A percentile compares a stretch with the other conserved stretches of the same genome.
phyloP scores from a whole-genome alignment of 257 asterid genomes.

The Solanum sitiens region DNA sequence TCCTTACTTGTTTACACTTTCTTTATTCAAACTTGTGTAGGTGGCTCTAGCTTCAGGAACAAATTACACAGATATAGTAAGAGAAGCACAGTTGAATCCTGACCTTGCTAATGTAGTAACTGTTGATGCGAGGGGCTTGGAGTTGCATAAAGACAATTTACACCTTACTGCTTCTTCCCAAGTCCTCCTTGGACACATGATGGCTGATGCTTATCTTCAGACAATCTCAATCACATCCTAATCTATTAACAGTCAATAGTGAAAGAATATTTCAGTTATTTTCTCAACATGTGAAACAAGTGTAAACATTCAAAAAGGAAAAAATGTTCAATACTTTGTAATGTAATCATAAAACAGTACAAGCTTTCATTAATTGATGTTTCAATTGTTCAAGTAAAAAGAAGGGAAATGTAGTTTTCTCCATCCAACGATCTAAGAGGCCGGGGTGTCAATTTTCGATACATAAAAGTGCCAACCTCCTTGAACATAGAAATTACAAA shows the following conservation, averaged over 20 bases:
- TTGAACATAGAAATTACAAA: neutral
- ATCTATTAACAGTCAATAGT: neutral
- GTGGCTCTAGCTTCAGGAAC: slow-evolving; percentile 23
- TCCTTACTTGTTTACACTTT: neutral
- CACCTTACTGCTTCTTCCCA: slow-evolving; percentile 23
- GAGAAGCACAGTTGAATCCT: slow-evolving; percentile 18
- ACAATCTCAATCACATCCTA: neutral
- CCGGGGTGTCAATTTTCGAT: neutral
- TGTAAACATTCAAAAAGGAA: neutral
- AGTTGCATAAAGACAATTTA: slow-evolving; percentile 15
- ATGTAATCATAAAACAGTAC: neutral
- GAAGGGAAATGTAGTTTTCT: neutral
- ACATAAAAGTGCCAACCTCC: neutral
- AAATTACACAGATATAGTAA: slow-evolving; percentile 11
- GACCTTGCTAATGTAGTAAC: slow-evolving; percentile 8
- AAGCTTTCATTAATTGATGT: neutral
- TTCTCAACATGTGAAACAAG: neutral
- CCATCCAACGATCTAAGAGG: neutral
- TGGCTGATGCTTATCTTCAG: slow-evolving; percentile 18
- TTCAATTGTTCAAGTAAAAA: neutral
- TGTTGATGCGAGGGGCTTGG: slow-evolving; percentile 28
- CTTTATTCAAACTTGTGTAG: neutral
- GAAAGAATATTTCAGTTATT: neutral
- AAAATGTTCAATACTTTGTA: neutral
- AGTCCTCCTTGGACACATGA: slow-evolving; percentile 18